phyloP scores from a whole-genome alignment of 1,284 basidiomycete species.

The Blastosporella zonata region DNA sequence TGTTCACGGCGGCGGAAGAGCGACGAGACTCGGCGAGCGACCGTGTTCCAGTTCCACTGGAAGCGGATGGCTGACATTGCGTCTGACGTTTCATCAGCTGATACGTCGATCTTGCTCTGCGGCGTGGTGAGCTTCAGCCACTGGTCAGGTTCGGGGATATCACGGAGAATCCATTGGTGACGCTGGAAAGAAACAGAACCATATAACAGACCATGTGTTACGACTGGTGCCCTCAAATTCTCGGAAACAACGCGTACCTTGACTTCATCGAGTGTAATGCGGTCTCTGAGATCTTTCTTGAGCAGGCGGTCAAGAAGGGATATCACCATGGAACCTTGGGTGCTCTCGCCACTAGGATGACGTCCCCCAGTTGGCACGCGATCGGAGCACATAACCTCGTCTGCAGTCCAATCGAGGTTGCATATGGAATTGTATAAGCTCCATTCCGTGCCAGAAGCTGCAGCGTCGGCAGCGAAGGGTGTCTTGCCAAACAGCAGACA shows the following conservation, averaged over 20 bases:
- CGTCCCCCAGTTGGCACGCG: slow-evolving; percentile 60
- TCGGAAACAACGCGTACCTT: slow-evolving; percentile 57
- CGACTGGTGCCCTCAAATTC: background rate
- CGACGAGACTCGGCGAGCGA: slow-evolving; percentile 42
- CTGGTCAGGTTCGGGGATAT: slow-evolving; percentile 65
- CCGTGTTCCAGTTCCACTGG: slow-evolving; percentile 48
- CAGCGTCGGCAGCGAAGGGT: slow-evolving; percentile 41
- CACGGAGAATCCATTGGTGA: slow-evolving; percentile 76
- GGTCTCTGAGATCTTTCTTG: slow-evolving; percentile 77
- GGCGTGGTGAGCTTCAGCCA: slow-evolving; percentile 79
- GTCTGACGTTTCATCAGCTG: slow-evolving; percentile 77
- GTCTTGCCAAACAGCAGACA: slow-evolving; percentile 84
- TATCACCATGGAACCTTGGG: slow-evolving; percentile 62
- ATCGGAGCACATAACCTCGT: slow-evolving; percentile 76
- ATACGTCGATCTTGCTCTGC: slow-evolving; percentile 48
- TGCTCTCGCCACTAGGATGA: slow-evolving; percentile 34
- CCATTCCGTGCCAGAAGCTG: slow-evolving; percentile 56
- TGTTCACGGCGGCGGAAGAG: slow-evolving; percentile 43
- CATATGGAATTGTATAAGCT: slow-evolving; percentile 85
- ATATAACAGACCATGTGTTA: slow-evolving; percentile 3
- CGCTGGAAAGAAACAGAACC: slow-evolving; percentile 33
- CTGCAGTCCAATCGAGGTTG: slow-evolving; percentile 72
- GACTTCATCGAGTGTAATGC: slow-evolving; percentile 82
- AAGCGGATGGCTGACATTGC: slow-evolving; percentile 68
- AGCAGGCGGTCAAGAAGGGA: slow-evolving; percentile 76